These are phyloP conservation scores for Colletotrichum sp. DNA, from an alignment of 2,329 filamentous ascomycete genomes.

Conservation along the genomic window DNA sequence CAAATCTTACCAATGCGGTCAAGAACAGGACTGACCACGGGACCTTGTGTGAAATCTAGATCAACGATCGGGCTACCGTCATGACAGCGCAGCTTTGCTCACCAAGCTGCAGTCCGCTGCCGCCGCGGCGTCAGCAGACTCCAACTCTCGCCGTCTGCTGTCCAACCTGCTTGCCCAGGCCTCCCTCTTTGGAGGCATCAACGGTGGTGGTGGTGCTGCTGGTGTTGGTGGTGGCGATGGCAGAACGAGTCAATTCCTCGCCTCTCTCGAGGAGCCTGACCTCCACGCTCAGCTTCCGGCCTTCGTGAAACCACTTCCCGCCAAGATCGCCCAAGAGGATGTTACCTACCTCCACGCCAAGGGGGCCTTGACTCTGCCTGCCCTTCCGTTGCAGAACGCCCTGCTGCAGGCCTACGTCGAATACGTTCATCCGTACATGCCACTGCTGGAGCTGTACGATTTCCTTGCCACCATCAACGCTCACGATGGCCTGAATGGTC, in stretches of 20 bases:
- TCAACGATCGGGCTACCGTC: slow-evolving; percentile 40
- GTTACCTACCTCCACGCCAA: slow-evolving; percentile 83
- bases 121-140: slow-evolving; percentile 22
- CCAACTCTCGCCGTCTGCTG: slow-evolving; percentile 19
- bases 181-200: slow-evolving; percentile 32
- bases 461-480: slow-evolving; percentile 65
- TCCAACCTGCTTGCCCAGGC: slow-evolving; percentile 22
- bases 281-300: slow-evolving; percentile 54
- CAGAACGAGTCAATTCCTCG: slow-evolving; percentile 47
- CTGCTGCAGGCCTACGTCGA: slow-evolving; percentile 83
- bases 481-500: slow-evolving; percentile 70
- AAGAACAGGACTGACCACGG: slow-evolving; percentile 32
- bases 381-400: slow-evolving; percentile 73
- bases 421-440: slow-evolving; percentile 95
- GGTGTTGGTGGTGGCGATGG: slow-evolving; percentile 28
- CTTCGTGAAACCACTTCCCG: slow-evolving; percentile 81
- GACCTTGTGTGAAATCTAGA: slow-evolving; percentile 30
- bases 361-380: slow-evolving; percentile 81
- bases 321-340: slow-evolving; percentile 80
- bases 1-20: background rate
- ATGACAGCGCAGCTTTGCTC: slow-evolving; percentile 31
- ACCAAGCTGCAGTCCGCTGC: slow-evolving; percentile 30
- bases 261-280: slow-evolving; percentile 53
- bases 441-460: slow-evolving; percentile 73
- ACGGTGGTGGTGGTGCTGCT: slow-evolving; percentile 18